Conservation (phyloP, 169 alveolate species). For the Plasmodium falciparum region DNA sequence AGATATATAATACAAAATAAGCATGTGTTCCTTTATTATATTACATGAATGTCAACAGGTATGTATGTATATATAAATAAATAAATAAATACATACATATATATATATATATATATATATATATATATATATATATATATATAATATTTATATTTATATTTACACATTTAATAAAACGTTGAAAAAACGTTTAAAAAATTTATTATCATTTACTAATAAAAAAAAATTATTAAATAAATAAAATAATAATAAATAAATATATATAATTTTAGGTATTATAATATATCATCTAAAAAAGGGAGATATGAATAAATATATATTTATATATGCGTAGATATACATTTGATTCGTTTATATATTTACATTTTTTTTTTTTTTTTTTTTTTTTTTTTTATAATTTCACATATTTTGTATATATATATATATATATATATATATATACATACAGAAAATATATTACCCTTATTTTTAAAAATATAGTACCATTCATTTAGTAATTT, state of each 20-base stretch:
- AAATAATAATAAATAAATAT: no score
- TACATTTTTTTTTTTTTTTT: neutral
- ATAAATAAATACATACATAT: neutral
- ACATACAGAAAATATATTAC: neutral
- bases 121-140: neutral
- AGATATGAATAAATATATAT: no score
- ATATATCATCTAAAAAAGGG: no score
- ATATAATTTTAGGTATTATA: no score
- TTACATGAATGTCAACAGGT: neutral
- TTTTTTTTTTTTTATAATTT: neutral
- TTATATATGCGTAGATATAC: no score
- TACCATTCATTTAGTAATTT: neutral
- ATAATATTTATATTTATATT: neutral
- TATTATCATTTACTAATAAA: no score
- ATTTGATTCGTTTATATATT: no score
- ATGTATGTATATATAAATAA: neutral
- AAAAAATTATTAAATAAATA: no score
- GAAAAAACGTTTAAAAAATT: no score
- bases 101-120: constrained; percentile 1
- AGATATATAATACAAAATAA: neutral
- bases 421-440: no score
- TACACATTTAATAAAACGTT: no score
- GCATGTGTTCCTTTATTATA: neutral
- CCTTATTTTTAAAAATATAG: no score
- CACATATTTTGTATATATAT: neutral